phyloP scores from a whole-genome alignment of 2,329 filamentous ascomycete genomes.

The Dothidotthia symphoricarpi region DNA sequence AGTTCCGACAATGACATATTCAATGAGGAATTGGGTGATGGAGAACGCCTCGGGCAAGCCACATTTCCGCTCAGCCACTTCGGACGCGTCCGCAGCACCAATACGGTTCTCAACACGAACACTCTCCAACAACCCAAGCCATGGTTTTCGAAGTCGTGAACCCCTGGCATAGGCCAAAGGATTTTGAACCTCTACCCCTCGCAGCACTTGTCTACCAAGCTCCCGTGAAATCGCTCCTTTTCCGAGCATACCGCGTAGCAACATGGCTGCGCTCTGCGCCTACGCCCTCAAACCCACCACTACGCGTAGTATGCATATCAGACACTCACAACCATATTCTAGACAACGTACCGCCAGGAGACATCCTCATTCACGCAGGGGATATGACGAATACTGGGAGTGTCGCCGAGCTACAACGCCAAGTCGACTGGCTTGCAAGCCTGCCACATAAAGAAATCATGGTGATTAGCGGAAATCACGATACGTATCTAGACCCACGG shows the following conservation, averaged over 20 bases:
- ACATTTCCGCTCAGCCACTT: no score
- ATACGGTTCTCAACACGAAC: constrained; percentile 1
- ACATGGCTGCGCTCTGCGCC: constrained; percentile 67
- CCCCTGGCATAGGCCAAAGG: constrained; percentile 24
- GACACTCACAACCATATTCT: constrained; percentile 75
- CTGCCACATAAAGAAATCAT: constrained; percentile 79
- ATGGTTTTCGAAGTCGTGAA: constrained; percentile 34
- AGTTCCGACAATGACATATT: not conserved
- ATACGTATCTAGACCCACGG: constrained; percentile 74
- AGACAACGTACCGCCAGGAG: constrained; percentile 66
- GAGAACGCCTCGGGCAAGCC: constrained; percentile 5
- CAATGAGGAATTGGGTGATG: no score
- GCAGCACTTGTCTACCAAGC: constrained; percentile 65
- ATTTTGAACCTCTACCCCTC: constrained; percentile 50
- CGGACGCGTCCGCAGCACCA: constrained; percentile 4
- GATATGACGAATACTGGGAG: constrained; percentile 77
- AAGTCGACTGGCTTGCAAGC: constrained; percentile 76
- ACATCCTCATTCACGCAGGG: constrained; percentile 86
- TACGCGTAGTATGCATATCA: constrained; percentile 83
- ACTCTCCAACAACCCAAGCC: constrained; percentile 4
- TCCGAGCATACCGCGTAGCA: constrained; percentile 63
- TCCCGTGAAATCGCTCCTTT: constrained; percentile 64
- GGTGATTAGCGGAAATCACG: constrained; percentile 84
- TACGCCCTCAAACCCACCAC: constrained; percentile 55
- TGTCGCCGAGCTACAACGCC: constrained; percentile 70